Evolutionary conservation across 768 basidiomycete genomes (phyloP), one percentile per base, ranked within the genome.

Genomic region (Tephrocybe sp.): DNA sequence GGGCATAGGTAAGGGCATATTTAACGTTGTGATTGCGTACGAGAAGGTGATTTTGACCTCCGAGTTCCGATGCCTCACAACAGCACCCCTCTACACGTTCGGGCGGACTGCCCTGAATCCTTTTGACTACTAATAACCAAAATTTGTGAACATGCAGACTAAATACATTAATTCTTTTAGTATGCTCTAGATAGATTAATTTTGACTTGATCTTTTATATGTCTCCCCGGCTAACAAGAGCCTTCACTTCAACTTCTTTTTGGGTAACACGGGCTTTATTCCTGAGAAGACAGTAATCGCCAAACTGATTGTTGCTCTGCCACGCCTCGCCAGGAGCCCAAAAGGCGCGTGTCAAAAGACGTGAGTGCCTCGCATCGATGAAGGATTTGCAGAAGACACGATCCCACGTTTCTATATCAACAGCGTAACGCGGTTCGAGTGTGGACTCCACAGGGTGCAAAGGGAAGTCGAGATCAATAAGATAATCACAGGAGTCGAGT

Each of bases 381-480:
- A 97, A 97, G 2, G 86, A 84, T 18, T 72, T 66, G 70, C 96
- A 98, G 48, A 67, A 68, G n/a, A 90, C 84, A 17, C 84, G 83
- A 40, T 95, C 87, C 93, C 94, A 98, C 7, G 73, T 82, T 14
- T 74, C 68, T 36, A 67, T 65, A 61, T 93, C 82, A 20, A 75
- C 57, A 23, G 81, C 79, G 67, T 92, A 95, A 28, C 93, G 86
- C n/a, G 90, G 93, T 63, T 97, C 94, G 40, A 81, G 68, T 4
- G 58, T 26, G 12, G 84, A 80, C 32, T 63, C 65, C 10, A 69
- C 63, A 1, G 88, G 80, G 56, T 89, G 83, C 1, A 71, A 67
- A 0, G 94, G 93, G 65, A 91, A 92, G 70, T 94, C 89, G 37
- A 92, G 79, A 67, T 98, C 93, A 56, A 99, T 75, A 53, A 99